Conservation (phyloP, 2,329 filamentous ascomycete genomes). For the Geosmithia morbida region DNA sequence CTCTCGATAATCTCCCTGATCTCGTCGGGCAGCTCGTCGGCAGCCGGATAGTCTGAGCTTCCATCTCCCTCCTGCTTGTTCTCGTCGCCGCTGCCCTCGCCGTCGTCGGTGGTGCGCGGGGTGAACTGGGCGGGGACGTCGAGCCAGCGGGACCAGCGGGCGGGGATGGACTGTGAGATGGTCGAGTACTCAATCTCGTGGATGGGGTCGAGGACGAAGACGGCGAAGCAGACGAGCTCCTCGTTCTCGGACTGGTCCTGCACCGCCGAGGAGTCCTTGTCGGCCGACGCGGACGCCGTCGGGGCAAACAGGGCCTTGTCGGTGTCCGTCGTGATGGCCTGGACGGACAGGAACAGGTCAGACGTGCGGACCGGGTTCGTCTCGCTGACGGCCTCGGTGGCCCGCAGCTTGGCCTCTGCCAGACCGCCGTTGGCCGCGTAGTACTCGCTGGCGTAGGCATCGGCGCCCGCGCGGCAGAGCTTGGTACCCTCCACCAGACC, state of each 20-base stretch:
- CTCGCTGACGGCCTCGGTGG: constrained; percentile 66
- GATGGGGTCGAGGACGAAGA: constrained; percentile 76
- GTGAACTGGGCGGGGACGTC: constrained; percentile 53
- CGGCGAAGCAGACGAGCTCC: constrained; percentile 55
- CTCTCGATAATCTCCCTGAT: constrained; percentile 72
- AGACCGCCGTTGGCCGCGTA: constrained; percentile 66
- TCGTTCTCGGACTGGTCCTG: constrained; percentile 39
- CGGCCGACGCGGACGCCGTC: constrained; percentile 34
- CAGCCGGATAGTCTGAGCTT: constrained; percentile 14
- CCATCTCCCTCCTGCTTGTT: constrained; percentile 5
- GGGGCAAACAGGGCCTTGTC: constrained; percentile 56
- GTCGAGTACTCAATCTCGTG: constrained; percentile 81
- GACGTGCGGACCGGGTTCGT: constrained; percentile 82
- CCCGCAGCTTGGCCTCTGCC: constrained; percentile 64
- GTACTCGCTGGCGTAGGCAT: constrained; percentile 76
- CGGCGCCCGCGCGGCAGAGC: constrained; percentile 76
- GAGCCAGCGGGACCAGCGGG: constrained; percentile 82
- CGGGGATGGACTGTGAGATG: constrained; percentile 69
- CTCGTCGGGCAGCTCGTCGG: constrained; percentile 50
- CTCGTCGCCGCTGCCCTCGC: constrained; percentile 16
- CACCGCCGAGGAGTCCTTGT: constrained; percentile 37
- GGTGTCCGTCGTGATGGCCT: constrained; percentile 58
- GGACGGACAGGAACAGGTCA: constrained; percentile 90
- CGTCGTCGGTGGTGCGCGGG: constrained; percentile 32
- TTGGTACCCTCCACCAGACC: constrained; percentile 81